A percentile compares a stretch with the other conserved stretches of the same genome.
These are phyloP conservation scores for Candida piceae DNA, from an alignment of 805 yeast genomes.

Conservation along the genomic window DNA sequence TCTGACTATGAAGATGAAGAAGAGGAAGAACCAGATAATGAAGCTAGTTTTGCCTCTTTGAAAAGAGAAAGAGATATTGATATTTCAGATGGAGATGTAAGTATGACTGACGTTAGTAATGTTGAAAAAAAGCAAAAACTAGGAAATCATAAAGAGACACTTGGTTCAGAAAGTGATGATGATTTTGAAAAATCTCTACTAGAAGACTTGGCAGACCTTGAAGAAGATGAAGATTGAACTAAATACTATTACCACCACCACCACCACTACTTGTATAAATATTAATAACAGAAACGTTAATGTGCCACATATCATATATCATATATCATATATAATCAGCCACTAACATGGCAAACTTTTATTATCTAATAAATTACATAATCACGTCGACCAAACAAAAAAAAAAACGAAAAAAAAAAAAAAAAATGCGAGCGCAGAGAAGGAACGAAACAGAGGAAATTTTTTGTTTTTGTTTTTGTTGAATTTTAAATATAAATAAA, in stretches of 20 bases:
- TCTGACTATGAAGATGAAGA: constrained; percentile 38
- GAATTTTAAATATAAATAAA: too few species aligned
- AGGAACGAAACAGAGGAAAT: too few species aligned
- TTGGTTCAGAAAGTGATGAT: constrained; percentile 31
- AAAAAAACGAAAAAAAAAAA: too few species aligned
- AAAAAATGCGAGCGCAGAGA: too few species aligned
- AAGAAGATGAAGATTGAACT: constrained; percentile 29
- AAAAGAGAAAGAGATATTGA: constrained; percentile 18
- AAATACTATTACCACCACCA: not conserved
- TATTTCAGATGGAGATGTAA: constrained; percentile 18
- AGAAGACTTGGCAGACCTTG: constrained; percentile 45
- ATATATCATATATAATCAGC: too few species aligned
- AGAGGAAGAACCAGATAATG: not conserved
- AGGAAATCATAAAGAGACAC: constrained; percentile 16
- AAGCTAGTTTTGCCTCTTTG: constrained; percentile 12
- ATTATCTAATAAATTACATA: too few species aligned
- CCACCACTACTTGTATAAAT: not conserved
- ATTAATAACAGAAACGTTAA: too few species aligned
- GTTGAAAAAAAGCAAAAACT: constrained; percentile 17
- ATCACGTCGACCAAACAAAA: too few species aligned
- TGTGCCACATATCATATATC: too few species aligned
- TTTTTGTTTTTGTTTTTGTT: too few species aligned
- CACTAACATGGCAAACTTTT: too few species aligned
- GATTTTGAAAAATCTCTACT: constrained; percentile 46
- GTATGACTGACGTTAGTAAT: constrained; percentile 10